Base-by-base conservation (phyloP, 176 grass and related monocot species). In the Zea mays region DNA sequence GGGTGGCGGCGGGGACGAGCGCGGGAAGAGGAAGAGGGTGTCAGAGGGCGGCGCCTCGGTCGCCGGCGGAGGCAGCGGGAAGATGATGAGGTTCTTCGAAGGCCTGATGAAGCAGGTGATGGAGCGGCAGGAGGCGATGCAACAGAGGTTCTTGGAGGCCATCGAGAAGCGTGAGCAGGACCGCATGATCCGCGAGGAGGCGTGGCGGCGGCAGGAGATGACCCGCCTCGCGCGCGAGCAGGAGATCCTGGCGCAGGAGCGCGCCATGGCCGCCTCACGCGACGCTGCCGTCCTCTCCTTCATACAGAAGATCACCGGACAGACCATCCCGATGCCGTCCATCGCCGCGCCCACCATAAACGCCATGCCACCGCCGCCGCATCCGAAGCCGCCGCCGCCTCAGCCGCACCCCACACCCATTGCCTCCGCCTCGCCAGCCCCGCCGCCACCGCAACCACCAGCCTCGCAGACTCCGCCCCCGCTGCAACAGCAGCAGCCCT, bases 41-140 rank as follows among this genome's bases (percentile, higher is more conserved):
- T 63, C 72, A 8, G 80, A 76, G 17, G 66, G 71, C 56, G 86
- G 75, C 21, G 66, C 61, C 70, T 61, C 54, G 15, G 77, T 43
- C 2, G 71, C 45, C 4, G 27, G 43, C 8, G 51, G 62, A 8
- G 75, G 81, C 1, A 64, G 92, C 33, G 84, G 80, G 34, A 94
- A 90, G 74, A 96, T 96, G 87, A 99, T 89, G 96, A 59, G 47
- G 62, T 95, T 99, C 81, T 99, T 99, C 71, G 96, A 99, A 64
- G 88, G 90, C 4, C 68, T 99, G 80, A 93, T 93, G 92, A 89
- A 83, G 65, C 92, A 96, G 78, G 90, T 99, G 40, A 96, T 93
- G 90, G 90, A 99, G 75, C 90, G 96, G 68, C 92, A 99, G 81
- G 96, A 99, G 85, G 84, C 85, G 39, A 99, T 99, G 96, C 96